Evolutionary conservation across 1,284 basidiomycete species (phyloP).

Genomic region (Phellinidium pouzarii): DNA sequence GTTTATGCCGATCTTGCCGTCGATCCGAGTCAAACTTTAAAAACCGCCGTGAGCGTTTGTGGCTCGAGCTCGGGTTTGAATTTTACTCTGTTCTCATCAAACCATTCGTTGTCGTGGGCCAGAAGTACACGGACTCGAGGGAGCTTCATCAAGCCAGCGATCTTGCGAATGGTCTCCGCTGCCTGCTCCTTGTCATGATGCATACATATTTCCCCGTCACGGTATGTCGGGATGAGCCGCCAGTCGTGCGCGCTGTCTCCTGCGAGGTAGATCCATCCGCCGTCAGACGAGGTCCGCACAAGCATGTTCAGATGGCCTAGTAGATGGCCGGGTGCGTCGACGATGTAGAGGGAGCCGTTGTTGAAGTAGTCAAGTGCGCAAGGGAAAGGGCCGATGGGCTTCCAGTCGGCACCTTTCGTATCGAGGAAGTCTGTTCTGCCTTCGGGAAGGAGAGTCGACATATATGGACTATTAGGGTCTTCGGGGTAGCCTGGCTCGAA

Average conservation of each 20-base stretch:
- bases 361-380: slow-evolving; percentile 46
- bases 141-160: slow-evolving; percentile 33
- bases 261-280: slow-evolving; percentile 51
- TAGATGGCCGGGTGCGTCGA: slow-evolving; percentile 51
- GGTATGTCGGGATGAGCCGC: slow-evolving; percentile 35
- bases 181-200: slow-evolving; percentile 39
- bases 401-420: slow-evolving; percentile 26
- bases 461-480: slow-evolving; percentile 31
- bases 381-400: slow-evolving; percentile 42
- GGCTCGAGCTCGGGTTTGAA: slow-evolving; percentile 38
- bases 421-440: slow-evolving; percentile 36
- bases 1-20: too few species aligned
- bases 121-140: slow-evolving; percentile 41
- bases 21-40: neutral
- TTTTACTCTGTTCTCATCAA: slow-evolving; percentile 35
- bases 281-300: slow-evolving; percentile 48
- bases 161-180: slow-evolving; percentile 34
- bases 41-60: slow-evolving; percentile 25
- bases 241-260: slow-evolving; percentile 52
- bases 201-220: slow-evolving; percentile 30
- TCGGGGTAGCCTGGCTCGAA: slow-evolving; percentile 36
- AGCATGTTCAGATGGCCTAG: slow-evolving; percentile 48
- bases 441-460: slow-evolving; percentile 34
- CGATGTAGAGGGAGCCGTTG: slow-evolving; percentile 50
- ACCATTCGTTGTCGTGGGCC: slow-evolving; percentile 50